phyloP scores from a whole-genome alignment of 495 filamentous ascomycete species.

The Lasiosphaeria hispida region DNA sequence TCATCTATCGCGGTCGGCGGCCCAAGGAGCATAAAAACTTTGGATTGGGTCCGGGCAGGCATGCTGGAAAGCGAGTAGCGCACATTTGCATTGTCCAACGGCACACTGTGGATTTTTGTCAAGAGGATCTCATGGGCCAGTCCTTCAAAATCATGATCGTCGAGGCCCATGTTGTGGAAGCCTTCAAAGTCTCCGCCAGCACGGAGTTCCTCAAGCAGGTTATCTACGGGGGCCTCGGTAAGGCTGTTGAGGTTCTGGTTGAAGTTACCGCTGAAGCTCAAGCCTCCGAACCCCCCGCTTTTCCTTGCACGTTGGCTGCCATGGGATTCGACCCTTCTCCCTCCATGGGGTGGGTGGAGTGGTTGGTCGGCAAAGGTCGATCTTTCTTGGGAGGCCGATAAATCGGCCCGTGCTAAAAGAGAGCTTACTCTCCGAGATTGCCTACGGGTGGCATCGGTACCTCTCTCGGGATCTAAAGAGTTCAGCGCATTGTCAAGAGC shows the following conservation, averaged over 20 bases:
- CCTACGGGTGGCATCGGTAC: conserved; percentile 61
- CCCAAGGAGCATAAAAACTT: conserved; percentile 63
- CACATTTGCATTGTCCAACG: conserved; percentile 60
- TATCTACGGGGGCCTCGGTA: conserved; percentile 66
- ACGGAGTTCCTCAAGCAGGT: conserved; percentile 66
- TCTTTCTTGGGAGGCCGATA: conserved; percentile 74
- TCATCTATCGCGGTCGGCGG: conserved; percentile 53
- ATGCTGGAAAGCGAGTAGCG: conserved; percentile 52
- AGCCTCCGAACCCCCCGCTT: conserved; percentile 51
- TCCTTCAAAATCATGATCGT: conserved; percentile 65
- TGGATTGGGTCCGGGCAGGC: conserved; percentile 49
- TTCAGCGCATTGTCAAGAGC: conserved; percentile 53
- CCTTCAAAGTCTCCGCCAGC: conserved; percentile 61
- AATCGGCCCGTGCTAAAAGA: conserved; percentile 82
- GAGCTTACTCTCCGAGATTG: conserved; percentile 89
- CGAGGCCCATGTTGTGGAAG: conserved; percentile 67
- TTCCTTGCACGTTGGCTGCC: conserved; percentile 62
- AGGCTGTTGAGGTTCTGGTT: conserved; percentile 49
- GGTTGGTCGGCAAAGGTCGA: conserved; percentile 69
- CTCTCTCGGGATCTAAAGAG: conserved; percentile 74
- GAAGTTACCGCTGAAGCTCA: conserved; percentile 36
- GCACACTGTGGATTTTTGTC: conserved; percentile 67
- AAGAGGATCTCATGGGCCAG: conserved; percentile 72
- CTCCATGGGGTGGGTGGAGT: conserved; percentile 47
- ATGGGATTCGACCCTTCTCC: conserved; percentile 67